Base-by-base conservation (phyloP, 2,329 filamentous ascomycete species). In the Phialemonium atrogriseum region DNA sequence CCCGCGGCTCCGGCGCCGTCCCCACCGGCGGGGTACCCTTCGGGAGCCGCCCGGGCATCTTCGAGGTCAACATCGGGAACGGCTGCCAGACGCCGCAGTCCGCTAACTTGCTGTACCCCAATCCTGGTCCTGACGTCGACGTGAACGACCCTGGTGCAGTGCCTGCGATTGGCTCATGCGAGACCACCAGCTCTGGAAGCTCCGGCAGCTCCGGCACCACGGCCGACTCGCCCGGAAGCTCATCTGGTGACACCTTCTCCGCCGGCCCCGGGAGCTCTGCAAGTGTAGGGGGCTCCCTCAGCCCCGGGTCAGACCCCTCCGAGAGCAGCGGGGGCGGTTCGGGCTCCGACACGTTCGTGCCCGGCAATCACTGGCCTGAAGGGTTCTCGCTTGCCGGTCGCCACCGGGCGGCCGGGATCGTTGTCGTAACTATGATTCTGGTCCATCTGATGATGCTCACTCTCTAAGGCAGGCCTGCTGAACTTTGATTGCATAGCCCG, bases 101-200 rank as follows among this genome's bases (percentile, higher is more conserved):
- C 21, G 17, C 13, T 36, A 39, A 9, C 24, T 32, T 40, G 19
- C 37, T 41, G 10, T 51, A 34, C 34, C 47, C 48, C 5, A 37
- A 46, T 32, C 47, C 48, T 2, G 48, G 48, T 22, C 20, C 35
- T 9, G 44, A 39, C 34, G 37, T 50, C 9, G 27, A 36, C 18
- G 43, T 38, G 27, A 10, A 41, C 41, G 37, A 37, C 35, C 1
- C 39, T 38, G 27, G 38, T 37, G 34, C 43, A 22, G 27, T 29
- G 30, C 32, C 31, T 31, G 34, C 19, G 24, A 35, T 10, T n/a
- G 24, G 24, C 27, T 30, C 13, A 36, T 30, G 32, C n/a, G 27
- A 9, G 7, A 13, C 13, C 19, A 17, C 21, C 21, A 23, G 8
- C 21, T 23, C 9, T 24, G 16, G 31, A 12, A 26, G 26, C 34